Conservation (phyloP, 2,329 filamentous ascomycete genomes). For the Sclerotinia subarctica region DNA sequence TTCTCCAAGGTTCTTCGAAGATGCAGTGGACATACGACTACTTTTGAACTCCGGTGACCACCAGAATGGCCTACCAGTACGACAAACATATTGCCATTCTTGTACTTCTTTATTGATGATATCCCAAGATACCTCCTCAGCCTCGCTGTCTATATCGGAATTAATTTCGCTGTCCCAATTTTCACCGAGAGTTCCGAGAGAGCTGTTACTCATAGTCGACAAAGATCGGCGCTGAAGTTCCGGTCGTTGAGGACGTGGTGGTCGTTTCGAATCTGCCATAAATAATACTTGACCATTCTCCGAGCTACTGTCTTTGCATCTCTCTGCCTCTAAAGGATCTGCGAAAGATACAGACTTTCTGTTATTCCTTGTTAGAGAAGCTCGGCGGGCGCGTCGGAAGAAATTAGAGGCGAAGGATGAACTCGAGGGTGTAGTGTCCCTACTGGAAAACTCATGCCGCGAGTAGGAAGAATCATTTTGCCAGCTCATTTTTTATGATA, state of each 20-base stretch:
- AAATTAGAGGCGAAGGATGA: conserved; percentile 2
- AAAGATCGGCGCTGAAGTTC: conserved; percentile 27
- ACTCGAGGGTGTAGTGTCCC: neutral
- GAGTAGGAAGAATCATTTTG: conserved; percentile 14
- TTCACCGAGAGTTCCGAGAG: conserved; percentile 22
- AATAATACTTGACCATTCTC: conserved; percentile 33
- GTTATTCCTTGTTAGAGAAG: conserved; percentile 14
- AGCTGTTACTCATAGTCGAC: conserved; percentile 32
- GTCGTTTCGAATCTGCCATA: conserved; percentile 24
- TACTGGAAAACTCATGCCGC: conserved; percentile 12
- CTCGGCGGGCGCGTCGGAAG: conserved; percentile 14
- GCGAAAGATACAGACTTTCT: conserved; percentile 17
- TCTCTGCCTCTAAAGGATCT: neutral
- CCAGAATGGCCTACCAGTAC: conserved; percentile 37
- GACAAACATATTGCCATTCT: conserved; percentile 37
- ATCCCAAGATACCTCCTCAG: conserved; percentile 30
- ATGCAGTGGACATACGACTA: conserved; percentile 23
- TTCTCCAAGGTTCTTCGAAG: conserved; percentile 17
- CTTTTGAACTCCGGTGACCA: conserved; percentile 36
- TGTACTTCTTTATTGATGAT: conserved; percentile 36
- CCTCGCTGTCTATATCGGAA: conserved; percentile 12
- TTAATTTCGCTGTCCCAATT: conserved; percentile 19
- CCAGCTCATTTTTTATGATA: conserved; percentile 4
- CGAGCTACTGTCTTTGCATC: conserved; percentile 21
- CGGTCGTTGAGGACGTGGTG: conserved; percentile 8